Percentiles rank a stretch among this genome's conserved stretches.
phyloP scores from a whole-genome alignment of 768 basidiomycete species.

The Tylopilus subfusipes region DNA sequence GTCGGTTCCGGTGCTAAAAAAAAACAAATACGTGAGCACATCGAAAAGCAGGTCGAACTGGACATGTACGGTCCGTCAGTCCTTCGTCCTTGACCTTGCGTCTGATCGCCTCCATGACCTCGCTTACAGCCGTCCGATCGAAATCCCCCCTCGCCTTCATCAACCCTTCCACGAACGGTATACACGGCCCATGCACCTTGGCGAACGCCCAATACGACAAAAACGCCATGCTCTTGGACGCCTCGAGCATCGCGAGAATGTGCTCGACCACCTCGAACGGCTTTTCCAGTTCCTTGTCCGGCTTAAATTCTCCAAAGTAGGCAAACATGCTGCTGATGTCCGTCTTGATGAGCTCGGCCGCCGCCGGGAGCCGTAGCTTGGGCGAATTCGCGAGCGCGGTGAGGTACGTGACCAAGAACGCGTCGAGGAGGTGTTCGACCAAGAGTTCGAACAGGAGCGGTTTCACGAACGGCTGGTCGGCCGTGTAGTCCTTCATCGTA shows the following conservation, averaged over 20 bases:
- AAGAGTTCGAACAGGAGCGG: slow-evolving; percentile 86
- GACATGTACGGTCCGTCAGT: slow-evolving; percentile 69
- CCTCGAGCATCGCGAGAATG: slow-evolving; percentile 76
- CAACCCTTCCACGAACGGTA: slow-evolving; percentile 85
- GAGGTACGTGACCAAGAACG: slow-evolving; percentile 87
- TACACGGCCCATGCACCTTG: slow-evolving; percentile 88
- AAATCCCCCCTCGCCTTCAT: slow-evolving; percentile 89
- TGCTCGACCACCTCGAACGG: slow-evolving; percentile 86
- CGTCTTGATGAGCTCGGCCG: slow-evolving; percentile 76
- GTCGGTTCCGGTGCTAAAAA: slow-evolving; percentile 71
- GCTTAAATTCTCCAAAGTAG: slow-evolving; percentile 80
- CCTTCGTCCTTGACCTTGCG: slow-evolving; percentile 91
- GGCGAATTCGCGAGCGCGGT: slow-evolving; percentile 78
- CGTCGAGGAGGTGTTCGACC: slow-evolving; percentile 87
- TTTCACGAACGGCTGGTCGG: slow-evolving; percentile 90
- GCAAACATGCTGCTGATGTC: slow-evolving; percentile 76
- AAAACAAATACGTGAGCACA: slow-evolving; percentile 2
- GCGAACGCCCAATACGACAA: slow-evolving; percentile 94
- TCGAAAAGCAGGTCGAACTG: neutral
- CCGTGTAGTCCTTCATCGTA: slow-evolving; percentile 95
- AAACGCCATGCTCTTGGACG: slow-evolving; percentile 86
- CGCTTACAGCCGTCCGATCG: slow-evolving; percentile 80
- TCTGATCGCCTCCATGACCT: slow-evolving; percentile 92
- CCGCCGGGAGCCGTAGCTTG: slow-evolving; percentile 83
- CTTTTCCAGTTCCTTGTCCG: slow-evolving; percentile 72